Conservation (phyloP, 2,329 filamentous ascomycete genomes). For the Basipetospora sp. region DNA sequence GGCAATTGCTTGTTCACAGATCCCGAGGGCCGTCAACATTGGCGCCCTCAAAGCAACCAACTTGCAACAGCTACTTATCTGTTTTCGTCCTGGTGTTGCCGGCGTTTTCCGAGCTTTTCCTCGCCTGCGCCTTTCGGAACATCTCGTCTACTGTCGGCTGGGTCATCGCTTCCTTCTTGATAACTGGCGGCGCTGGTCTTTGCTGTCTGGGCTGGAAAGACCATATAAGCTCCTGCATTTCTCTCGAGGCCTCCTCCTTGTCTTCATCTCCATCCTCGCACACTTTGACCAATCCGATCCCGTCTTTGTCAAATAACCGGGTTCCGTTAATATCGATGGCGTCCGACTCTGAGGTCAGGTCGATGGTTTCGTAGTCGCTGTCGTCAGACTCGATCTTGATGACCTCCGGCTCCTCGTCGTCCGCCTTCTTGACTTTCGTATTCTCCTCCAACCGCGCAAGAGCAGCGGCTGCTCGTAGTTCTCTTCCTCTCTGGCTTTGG, state of each 20-base stretch:
- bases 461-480: slow-evolving; percentile 62
- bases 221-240: slow-evolving; percentile 48
- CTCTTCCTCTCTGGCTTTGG: slow-evolving; percentile 56
- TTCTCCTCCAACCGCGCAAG: slow-evolving; percentile 52
- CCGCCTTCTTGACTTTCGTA: slow-evolving; percentile 9
- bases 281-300: slow-evolving; percentile 54
- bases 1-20: too few relatives aligned
- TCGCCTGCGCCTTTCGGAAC: slow-evolving; percentile 3
- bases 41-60: too few relatives aligned
- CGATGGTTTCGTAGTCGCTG: slow-evolving; percentile 33
- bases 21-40: too few relatives aligned
- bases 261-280: slow-evolving; percentile 54
- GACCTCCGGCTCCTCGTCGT: slow-evolving; percentile 23
- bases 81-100: neutral
- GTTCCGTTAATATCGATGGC: slow-evolving; percentile 51
- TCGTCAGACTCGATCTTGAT: slow-evolving; percentile 24
- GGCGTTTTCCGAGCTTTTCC: neutral
- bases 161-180: neutral
- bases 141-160: slow-evolving; percentile 9
- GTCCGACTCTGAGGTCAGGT: slow-evolving; percentile 28
- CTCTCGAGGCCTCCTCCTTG: slow-evolving; percentile 31
- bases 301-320: slow-evolving; percentile 50
- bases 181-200: neutral
- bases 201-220: slow-evolving; percentile 3
- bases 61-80: neutral